phyloP scores from a whole-genome alignment of 1,284 basidiomycete genomes.

The Cutaneotrichosporon dermatis region DNA sequence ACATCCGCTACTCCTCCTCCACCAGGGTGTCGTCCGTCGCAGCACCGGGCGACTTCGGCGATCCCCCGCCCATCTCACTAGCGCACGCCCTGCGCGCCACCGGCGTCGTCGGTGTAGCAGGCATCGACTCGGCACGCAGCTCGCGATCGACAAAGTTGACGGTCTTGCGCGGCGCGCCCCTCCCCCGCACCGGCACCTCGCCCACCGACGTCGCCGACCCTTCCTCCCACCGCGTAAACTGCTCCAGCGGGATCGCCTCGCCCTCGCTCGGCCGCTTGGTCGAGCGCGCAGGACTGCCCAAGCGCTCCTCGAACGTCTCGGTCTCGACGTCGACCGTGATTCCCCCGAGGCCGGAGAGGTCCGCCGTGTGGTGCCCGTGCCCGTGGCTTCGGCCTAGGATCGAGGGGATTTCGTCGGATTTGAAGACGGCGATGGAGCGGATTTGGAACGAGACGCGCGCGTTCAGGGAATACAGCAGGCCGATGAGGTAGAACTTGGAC shows the following conservation, averaged over 20 bases:
- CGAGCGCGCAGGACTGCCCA: neutral
- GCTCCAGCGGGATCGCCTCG: neutral
- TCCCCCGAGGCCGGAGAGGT: neutral
- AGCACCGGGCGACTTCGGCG: neutral
- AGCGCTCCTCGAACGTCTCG: conserved; percentile 13
- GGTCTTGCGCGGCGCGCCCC: too few relatives aligned
- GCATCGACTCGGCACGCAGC: too few relatives aligned
- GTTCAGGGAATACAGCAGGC: conserved; percentile 31
- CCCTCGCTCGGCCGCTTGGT: neutral
- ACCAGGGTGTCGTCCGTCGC: neutral
- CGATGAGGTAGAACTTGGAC: conserved; percentile 28
- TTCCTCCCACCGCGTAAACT: neutral
- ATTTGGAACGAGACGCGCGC: conserved; percentile 5
- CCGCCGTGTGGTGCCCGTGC: too few relatives aligned
- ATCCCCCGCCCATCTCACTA: neutral
- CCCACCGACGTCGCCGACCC: too few relatives aligned
- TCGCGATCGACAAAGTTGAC: too few relatives aligned
- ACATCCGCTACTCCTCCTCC: too few relatives aligned
- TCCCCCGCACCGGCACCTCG: too few relatives aligned
- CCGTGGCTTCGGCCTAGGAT: too few relatives aligned
- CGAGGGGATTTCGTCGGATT: neutral
- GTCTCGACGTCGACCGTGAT: conserved; percentile 20
- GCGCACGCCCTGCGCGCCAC: too few relatives aligned
- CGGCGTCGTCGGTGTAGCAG: too few relatives aligned
- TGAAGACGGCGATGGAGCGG: neutral